A percentile compares a stretch with the other conserved stretches of the same genome.
Conservation (phyloP, 164 flowering plant species). For the Stephania yunnanensis region DNA sequence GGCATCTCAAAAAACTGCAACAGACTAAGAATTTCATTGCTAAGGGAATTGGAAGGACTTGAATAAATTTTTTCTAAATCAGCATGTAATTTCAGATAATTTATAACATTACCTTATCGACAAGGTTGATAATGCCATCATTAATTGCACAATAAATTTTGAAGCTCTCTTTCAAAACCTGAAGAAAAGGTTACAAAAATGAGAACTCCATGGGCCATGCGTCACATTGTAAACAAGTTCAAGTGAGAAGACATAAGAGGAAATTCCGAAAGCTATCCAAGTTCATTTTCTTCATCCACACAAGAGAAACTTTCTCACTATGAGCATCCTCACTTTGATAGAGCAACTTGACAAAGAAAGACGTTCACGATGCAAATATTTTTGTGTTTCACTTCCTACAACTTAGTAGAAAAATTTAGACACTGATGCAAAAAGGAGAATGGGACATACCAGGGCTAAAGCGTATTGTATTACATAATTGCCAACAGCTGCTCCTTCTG, state of each 20-base stretch:
- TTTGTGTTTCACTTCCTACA: neutral
- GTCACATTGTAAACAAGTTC: too few species aligned
- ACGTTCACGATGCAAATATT: neutral
- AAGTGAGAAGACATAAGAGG: too few species aligned
- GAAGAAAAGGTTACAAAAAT: slow-evolving; percentile 9
- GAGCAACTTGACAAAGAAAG: neutral
- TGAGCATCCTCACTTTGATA: neutral
- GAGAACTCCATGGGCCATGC: neutral
- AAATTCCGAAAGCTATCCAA: too few species aligned
- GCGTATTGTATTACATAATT: slow-evolving; percentile 93
- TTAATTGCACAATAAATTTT: slow-evolving; percentile 95
- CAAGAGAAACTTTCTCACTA: too few species aligned
- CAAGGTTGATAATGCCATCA: slow-evolving; percentile 96
- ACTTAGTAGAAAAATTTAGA: neutral
- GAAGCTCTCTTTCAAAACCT: slow-evolving; percentile 98
- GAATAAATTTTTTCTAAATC: neutral
- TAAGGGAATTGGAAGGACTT: neutral
- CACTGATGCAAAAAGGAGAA: slow-evolving; percentile 4
- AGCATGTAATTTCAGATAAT: neutral
- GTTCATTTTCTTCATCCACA: neutral
- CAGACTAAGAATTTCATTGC: slow-evolving; percentile 9
- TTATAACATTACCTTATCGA: slow-evolving; percentile 69
- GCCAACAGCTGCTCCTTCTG: slow-evolving; percentile 89
- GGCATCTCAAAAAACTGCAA: slow-evolving; percentile 99
- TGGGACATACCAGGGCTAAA: slow-evolving; percentile 72